Evolutionary conservation across 2,329 filamentous ascomycete genomes (phyloP), one percentile per base, ranked within the genome.

Genomic region (Apiospora hydei): DNA sequence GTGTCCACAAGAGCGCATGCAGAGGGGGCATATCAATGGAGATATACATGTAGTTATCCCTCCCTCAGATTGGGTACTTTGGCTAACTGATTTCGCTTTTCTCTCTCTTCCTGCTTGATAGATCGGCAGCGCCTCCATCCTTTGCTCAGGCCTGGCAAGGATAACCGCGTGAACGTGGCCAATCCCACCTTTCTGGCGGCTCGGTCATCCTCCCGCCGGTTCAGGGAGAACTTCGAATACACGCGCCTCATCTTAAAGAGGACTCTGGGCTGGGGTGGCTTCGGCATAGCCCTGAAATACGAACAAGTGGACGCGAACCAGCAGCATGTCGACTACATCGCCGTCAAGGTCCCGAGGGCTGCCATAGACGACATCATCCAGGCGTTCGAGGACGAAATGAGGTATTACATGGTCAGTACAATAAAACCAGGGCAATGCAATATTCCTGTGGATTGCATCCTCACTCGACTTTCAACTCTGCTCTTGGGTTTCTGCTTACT

Each of bases 271-370:
- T 67, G 34, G 64, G 64, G 64, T 26, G 64, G 64, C 8, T 43
- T 24, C 10, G 64, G 64, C 24, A 4, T 67, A 21, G 64, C 64
- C 11, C 4, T 44, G 38, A 67, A 67, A 18, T 66, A 43, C 61
- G 61, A 66, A n/a, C 61, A 66, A 26, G n/a, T 66, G 34, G 61
- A 66, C n/a, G 34, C 34, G 16, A 38, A 66, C n/a, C 18, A 24
- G 30, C 34, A 43, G 30, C 61, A 66, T 7, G 30, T 66, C 34
- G 41, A 18, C 7, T n/a, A 66, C 24, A 14, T 14, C 41, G 34
- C 41, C 16, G 61, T 43, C 34, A 66, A 66, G 34, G 34, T 66
- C 3, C 61, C 61, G 3, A 21, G 13, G 46, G 46, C 18, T n/a
- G 46, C 5, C 7, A 6, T 16, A 4, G 24, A 13, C 16, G 18